Conservation (phyloP, 2,329 filamentous ascomycete genomes). For the Fusarium palustre region DNA sequence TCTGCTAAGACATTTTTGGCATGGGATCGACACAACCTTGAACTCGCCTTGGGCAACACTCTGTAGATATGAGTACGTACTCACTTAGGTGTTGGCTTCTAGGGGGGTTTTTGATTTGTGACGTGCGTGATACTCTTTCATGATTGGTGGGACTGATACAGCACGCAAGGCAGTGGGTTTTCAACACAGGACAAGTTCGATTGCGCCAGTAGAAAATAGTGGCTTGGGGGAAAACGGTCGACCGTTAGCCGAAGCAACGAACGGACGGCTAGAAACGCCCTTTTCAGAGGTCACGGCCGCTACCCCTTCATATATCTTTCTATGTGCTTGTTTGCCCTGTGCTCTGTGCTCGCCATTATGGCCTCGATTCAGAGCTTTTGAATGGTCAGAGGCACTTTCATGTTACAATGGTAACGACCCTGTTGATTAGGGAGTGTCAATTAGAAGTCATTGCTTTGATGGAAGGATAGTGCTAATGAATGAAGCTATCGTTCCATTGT, state of each 20-base stretch:
- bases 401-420: slow-evolving; percentile 9
- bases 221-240: slow-evolving; percentile 29
- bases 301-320: slow-evolving; percentile 37
- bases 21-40: slow-evolving; percentile 6
- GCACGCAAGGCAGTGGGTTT: slow-evolving; percentile 22
- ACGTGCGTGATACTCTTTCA: background rate
- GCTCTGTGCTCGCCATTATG: slow-evolving; percentile 10
- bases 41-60: background rate
- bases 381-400: slow-evolving; percentile 17
- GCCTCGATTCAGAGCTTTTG: background rate
- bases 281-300: slow-evolving; percentile 26
- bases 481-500: background rate
- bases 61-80: background rate
- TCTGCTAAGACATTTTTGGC: slow-evolving; percentile 46
- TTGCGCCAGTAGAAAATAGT: slow-evolving; percentile 25
- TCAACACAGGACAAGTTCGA: slow-evolving; percentile 29
- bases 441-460: slow-evolving; percentile 4
- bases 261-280: slow-evolving; percentile 28
- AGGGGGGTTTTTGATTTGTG: slow-evolving; percentile 3
- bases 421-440: background rate
- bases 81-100: background rate
- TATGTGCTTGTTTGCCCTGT: slow-evolving; percentile 16
- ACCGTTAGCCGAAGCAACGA: slow-evolving; percentile 1
- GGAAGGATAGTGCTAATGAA: background rate
- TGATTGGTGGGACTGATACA: slow-evolving; percentile 32